Base-by-base conservation (phyloP, 78 protist species). In the Goniomonas avonlea region DNA sequence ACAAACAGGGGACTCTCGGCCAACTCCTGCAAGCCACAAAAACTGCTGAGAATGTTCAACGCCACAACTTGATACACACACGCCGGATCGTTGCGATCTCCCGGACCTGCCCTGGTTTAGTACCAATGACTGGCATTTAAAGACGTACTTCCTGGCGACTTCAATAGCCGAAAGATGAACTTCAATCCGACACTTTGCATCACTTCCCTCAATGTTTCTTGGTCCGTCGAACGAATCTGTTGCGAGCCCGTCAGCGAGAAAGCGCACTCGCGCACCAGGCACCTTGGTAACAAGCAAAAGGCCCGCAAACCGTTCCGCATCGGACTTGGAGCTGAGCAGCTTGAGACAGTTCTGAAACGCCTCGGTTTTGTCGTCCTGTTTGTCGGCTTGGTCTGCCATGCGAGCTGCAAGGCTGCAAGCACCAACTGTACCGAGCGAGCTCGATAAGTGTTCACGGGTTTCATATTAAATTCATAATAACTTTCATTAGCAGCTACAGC, bases 231-330 rank as follows among this genome's bases (percentile, higher is more conserved):
- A n/a, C n/a, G n/a, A n/a, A n/a, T n/a, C n/a, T n/a, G n/a, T n/a
- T n/a, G n/a, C n/a, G n/a, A n/a, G n/a, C n/a, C n/a, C n/a, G n/a
- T n/a, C n/a, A n/a, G n/a, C n/a, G n/a, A n/a, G n/a, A n/a, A n/a
- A n/a, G n/a, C n/a, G n/a, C n/a, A n/a, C n/a, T n/a, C n/a, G n/a
- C n/a, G n/a, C n/a, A n/a, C n/a, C n/a, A n/a, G n/a, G n/a, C n/a
- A 27, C 31, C 43, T 63, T 63, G 47, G 71, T 32, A 17, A 63
- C 71, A 9, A 63, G 71, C 5, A 63, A 21, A 27, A 63, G 71
- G 37, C 71, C 71, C 3, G 71, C 71, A 27, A 63, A 63, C 45
- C 37, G 32, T 27, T 63, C 43, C 71, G 32, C 71, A 25, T 63
- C 71, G 11, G 71, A 35, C 25, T 15, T 20, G 39, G 47, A 39